phyloP scores from a whole-genome alignment of 164 flowering plant species.

The Chimonanthus praecox region DNA sequence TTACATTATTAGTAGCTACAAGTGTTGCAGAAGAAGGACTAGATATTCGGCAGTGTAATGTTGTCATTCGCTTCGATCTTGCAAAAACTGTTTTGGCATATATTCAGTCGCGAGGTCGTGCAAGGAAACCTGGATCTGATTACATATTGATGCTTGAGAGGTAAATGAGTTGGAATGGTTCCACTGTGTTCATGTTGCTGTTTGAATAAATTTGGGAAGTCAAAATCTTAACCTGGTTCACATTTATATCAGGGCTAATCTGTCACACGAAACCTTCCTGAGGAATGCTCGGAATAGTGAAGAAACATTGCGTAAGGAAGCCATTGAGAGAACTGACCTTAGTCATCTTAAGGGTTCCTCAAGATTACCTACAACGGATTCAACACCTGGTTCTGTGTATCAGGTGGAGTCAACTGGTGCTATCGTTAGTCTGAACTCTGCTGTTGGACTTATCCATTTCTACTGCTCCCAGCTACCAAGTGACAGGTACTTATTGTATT shows the following conservation, averaged over 20 bases:
- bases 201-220: conserved; percentile 5
- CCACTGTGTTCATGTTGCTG: not conserved
- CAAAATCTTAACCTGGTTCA: conserved; percentile 4
- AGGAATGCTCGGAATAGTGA: conserved; percentile 97
- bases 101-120: conserved; percentile 98
- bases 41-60: conserved; percentile 98
- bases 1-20: conserved; percentile 91
- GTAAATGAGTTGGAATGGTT: conserved; percentile 28
- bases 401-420: conserved; percentile 99
- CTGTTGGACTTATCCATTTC: conserved; percentile 95
- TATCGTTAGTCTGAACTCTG: conserved; percentile 92
- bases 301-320: conserved; percentile 95
- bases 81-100: conserved; percentile 99
- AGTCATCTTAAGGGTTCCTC: conserved; percentile 80
- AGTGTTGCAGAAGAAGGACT: conserved; percentile 99
- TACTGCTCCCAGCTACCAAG: conserved; percentile 99
- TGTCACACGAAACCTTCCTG: conserved; percentile 83
- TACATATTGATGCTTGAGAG: conserved; percentile 98
- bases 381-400: conserved; percentile 72
- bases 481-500: conserved; percentile 63
- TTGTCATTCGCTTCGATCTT: conserved; percentile 98
- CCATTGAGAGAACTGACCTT: conserved; percentile 93
- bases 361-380: conserved; percentile 52
- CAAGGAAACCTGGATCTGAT: conserved; percentile 99
- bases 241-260: conserved; percentile 54